Percentiles rank a stretch among this genome's conserved stretches.
Evolutionary conservation across 352 stramenopile species (phyloP).

Genomic region (Globisporangium lucens): DNA sequence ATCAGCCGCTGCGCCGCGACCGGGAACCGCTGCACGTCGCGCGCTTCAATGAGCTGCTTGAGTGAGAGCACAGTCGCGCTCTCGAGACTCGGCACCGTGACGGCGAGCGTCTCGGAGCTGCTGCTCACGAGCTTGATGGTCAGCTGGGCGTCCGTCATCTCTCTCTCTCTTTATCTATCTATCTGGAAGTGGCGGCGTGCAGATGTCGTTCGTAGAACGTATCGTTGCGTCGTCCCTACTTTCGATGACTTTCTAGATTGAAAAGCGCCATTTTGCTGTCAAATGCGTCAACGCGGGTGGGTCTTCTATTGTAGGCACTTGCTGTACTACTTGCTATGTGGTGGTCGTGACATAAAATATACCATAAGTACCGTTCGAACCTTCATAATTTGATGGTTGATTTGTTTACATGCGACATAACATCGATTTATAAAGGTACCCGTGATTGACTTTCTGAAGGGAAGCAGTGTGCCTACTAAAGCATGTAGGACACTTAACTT

Average conservation of each 20-base stretch:
- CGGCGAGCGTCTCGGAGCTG: constrained; percentile 47
- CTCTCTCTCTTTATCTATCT: background rate
- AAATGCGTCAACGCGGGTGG: too few species aligned
- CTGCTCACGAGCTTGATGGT: constrained; percentile 72
- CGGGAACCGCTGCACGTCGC: constrained; percentile 55
- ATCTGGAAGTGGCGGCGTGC: background rate
- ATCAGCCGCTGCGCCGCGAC: constrained; percentile 76
- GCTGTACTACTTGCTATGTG: too few species aligned
- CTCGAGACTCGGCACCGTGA: constrained; percentile 40
- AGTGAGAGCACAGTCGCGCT: constrained; percentile 52
- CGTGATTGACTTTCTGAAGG: too few species aligned
- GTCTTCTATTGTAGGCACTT: too few species aligned
- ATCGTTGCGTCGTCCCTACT: constrained; percentile 1
- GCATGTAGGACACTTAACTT: too few species aligned
- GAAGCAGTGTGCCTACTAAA: too few species aligned
- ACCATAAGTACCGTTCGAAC: background rate
- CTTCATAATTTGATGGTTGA: too few species aligned
- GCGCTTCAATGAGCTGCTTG: constrained; percentile 62
- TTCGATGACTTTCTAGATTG: constrained; percentile 10
- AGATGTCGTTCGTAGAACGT: background rate
- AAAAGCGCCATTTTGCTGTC: background rate
- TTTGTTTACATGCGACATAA: too few species aligned
- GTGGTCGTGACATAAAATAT: too few species aligned
- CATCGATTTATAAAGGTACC: too few species aligned
- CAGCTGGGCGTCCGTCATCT: constrained; percentile 32